Evolutionary conservation across 371 early-diverging fungal species (phyloP).

Genomic region (Mucor plumbeus): DNA sequence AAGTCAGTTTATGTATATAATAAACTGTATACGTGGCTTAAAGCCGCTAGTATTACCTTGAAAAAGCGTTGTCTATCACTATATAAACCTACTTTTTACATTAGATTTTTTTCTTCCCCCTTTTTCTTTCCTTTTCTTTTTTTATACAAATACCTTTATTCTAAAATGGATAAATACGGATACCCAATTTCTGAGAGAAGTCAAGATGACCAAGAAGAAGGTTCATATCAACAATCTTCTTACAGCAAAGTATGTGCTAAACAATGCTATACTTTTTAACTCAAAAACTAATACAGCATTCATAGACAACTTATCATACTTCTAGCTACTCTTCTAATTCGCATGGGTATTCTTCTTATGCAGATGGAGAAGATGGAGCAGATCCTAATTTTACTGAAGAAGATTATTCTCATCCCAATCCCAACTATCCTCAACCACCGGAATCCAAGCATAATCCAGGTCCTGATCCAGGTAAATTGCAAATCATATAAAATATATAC

Average conservation of each 20-base stretch:
- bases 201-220: constrained; percentile 3
- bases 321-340: constrained; percentile 16
- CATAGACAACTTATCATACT: constrained; percentile 15
- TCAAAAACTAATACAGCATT: no score
- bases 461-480: constrained; percentile 29
- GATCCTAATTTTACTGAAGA: constrained; percentile 24
- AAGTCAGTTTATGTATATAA: no score
- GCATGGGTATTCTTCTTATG: neutral
- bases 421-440: constrained; percentile 39
- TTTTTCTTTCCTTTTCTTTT: neutral
- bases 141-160: neutral
- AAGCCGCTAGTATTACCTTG: no score
- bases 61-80: no score
- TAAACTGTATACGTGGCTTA: no score
- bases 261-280: no score
- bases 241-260: neutral
- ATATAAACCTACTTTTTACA: neutral
- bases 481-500: neutral
- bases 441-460: constrained; percentile 34
- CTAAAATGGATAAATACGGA: constrained; percentile 23
- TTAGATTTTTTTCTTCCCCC: neutral
- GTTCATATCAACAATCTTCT: constrained; percentile 5
- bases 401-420: constrained; percentile 23
- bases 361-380: constrained; percentile 8
- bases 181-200: constrained; percentile 15